Percentiles rank a stretch among this genome's conserved stretches.
Conservation (phyloP, 192 early-diverging fungal genomes). For the Coemansia sp. region DNA sequence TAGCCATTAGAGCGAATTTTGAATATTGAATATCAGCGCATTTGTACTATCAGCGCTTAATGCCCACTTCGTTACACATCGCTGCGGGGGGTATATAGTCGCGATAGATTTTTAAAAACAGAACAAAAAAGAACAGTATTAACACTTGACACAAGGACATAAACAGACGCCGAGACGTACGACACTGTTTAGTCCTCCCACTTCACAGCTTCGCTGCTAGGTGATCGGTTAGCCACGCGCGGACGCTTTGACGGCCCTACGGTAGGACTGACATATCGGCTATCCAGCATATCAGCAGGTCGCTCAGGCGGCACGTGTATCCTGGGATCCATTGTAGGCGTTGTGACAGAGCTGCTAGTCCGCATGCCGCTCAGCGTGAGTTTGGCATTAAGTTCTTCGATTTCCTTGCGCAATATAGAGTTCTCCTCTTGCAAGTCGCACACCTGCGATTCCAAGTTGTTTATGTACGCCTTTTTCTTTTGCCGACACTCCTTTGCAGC, state of each 20-base stretch:
- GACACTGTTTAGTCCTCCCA: slow-evolving; percentile 10
- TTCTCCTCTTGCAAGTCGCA: slow-evolving; percentile 68
- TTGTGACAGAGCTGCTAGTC: slow-evolving; percentile 27
- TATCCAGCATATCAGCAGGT: background rate
- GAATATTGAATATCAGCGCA: slow-evolving; percentile 1
- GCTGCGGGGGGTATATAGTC: background rate
- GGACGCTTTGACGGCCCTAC: slow-evolving; percentile 37
- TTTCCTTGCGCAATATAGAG: slow-evolving; percentile 62
- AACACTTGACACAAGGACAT: slow-evolving; percentile 1
- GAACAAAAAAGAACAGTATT: background rate
- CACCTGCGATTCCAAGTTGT: slow-evolving; percentile 70
- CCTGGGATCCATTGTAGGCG: slow-evolving; percentile 30
- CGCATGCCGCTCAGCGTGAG: slow-evolving; percentile 64
- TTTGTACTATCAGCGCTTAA: background rate
- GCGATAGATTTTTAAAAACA: background rate
- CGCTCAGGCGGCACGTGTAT: background rate
- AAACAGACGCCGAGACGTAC: background rate
- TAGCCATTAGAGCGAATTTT: background rate
- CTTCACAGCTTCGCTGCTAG: slow-evolving; percentile 13
- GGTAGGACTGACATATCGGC: slow-evolving; percentile 15
- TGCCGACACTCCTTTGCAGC: slow-evolving; percentile 85
- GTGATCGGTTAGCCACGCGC: slow-evolving; percentile 31
- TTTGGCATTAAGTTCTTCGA: slow-evolving; percentile 71
- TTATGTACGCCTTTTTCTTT: slow-evolving; percentile 81
- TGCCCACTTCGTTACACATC: background rate